Conservation (phyloP, 495 filamentous ascomycete genomes). For the Hyaloscypha hepaticicola region DNA sequence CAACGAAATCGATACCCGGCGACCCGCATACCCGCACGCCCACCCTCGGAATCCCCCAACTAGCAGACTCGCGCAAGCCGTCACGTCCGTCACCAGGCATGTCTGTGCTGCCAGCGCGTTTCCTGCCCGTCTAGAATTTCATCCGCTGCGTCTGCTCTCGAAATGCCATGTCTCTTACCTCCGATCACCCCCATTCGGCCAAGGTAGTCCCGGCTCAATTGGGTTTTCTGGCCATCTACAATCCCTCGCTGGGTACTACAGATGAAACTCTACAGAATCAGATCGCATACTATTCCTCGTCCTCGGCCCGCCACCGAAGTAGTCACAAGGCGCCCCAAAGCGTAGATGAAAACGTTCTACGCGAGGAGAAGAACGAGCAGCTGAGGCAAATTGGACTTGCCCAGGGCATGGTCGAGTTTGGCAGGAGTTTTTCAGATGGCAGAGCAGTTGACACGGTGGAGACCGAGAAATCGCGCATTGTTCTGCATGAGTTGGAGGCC, state of each 20-base stretch:
- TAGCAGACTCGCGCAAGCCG: not conserved
- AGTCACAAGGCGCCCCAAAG: constrained; percentile 37
- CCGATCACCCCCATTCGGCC: constrained; percentile 27
- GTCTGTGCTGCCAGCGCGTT: no score
- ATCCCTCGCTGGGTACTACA: constrained; percentile 80
- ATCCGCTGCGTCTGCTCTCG: not conserved
- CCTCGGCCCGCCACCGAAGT: constrained; percentile 34
- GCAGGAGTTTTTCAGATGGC: constrained; percentile 78
- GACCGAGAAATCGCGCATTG: constrained; percentile 80
- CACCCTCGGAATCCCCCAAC: no score
- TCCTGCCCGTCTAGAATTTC: not conserved
- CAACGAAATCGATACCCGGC: no score
- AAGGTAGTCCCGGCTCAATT: constrained; percentile 72
- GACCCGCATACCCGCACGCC: no score
- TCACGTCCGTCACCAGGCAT: not conserved
- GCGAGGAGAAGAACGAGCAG: constrained; percentile 73
- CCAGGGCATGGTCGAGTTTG: constrained; percentile 95
- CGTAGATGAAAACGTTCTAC: constrained; percentile 41
- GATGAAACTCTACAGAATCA: constrained; percentile 89
- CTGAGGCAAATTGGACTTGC: constrained; percentile 94
- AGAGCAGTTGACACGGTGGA: constrained; percentile 80
- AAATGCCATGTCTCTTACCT: constrained; percentile 32
- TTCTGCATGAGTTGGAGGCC: constrained; percentile 74
- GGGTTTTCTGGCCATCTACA: constrained; percentile 89
- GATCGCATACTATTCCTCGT: constrained; percentile 84